Base-by-base conservation (phyloP, 2,329 filamentous ascomycete species). In the Eurotiales sp. region DNA sequence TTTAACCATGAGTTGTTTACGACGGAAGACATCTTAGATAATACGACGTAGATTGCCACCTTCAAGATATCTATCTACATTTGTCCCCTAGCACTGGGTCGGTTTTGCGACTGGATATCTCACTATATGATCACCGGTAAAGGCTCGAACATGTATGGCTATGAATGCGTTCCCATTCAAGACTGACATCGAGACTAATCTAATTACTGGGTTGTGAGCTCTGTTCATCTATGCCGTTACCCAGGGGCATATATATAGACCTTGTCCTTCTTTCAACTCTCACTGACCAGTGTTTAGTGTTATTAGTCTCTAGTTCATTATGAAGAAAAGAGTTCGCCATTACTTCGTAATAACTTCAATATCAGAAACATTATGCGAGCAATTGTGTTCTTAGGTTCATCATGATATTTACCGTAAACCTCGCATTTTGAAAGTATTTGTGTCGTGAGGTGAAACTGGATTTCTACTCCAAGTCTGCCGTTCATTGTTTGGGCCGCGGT, bases 401-500 rank as follows among this genome's bases (percentile, higher is more conserved):
- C 15, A 45, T n/a, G n/a, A n/a, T n/a, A n/a, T n/a, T n/a, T 30
- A 45, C 14, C 42, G 42, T 45, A 45, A 45, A 30, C 30, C 42
- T 45, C 25, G 23, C 42, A 14, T 12, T 5, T 46, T 46, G 11
- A 21, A 27, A 36, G 27, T 46, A 46, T 12, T 40, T 47, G 32
- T 48, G 34, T 40, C 36, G 36, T 40, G 15, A 39, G 32, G 45
- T 29, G 34, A 40, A 48, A 40, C 25, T 48, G 32, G 5, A 36
- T 41, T 48, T 48, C 46, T 48, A 48, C 46, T 48, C 46, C 46
- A 41, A n/a, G n/a, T n/a, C n/a, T n/a, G n/a, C n/a, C 36, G 34
- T 48, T 40, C 21, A 29, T 48, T 48, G 8, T 11, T 48, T 40
- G 45, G 45, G 25, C 22, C n/a, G 34, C 8, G 8, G 44, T 46